Evolutionary conservation across 352 stramenopile species (phyloP).

Genomic region (Globisporangium nodosum): DNA sequence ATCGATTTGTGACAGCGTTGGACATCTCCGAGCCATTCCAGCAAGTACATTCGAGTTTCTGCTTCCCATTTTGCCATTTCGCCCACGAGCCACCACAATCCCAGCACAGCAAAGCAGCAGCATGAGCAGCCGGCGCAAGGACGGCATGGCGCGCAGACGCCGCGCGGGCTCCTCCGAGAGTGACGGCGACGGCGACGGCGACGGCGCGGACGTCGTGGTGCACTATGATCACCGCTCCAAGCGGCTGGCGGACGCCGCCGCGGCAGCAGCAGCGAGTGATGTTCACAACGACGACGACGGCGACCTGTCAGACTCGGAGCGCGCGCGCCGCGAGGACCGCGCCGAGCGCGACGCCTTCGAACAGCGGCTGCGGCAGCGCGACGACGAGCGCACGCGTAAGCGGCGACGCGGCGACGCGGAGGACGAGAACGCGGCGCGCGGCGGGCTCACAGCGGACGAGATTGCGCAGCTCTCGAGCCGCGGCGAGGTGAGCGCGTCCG

Average conservation of each 20-base stretch:
- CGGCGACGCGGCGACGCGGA: slow-evolving; percentile 33
- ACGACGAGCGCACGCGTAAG: slow-evolving; percentile 70
- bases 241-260: slow-evolving; percentile 20
- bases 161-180: neutral
- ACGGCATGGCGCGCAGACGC: slow-evolving; percentile 11
- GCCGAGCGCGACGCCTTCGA: slow-evolving; percentile 82
- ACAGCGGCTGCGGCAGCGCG: slow-evolving; percentile 63
- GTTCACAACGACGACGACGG: slow-evolving; percentile 5
- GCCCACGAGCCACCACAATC: neutral
- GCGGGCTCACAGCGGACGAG: slow-evolving; percentile 64
- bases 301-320: slow-evolving; percentile 31
- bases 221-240: slow-evolving; percentile 43
- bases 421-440: slow-evolving; percentile 13
- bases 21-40: neutral
- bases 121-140: slow-evolving; percentile 15
- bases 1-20: neutral
- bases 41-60: neutral
- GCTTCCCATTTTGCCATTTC: too few species aligned
- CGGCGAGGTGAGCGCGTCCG: slow-evolving; percentile 36
- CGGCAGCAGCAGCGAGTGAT: neutral
- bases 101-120: neutral
- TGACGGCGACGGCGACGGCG: neutral
- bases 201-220: slow-evolving; percentile 24
- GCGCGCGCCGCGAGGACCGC: slow-evolving; percentile 45
- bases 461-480: slow-evolving; percentile 78